A percentile compares a stretch with the other conserved stretches of the same genome.
Conservation (phyloP, 2,329 filamentous ascomycete genomes). For the Cladosporium velox region DNA sequence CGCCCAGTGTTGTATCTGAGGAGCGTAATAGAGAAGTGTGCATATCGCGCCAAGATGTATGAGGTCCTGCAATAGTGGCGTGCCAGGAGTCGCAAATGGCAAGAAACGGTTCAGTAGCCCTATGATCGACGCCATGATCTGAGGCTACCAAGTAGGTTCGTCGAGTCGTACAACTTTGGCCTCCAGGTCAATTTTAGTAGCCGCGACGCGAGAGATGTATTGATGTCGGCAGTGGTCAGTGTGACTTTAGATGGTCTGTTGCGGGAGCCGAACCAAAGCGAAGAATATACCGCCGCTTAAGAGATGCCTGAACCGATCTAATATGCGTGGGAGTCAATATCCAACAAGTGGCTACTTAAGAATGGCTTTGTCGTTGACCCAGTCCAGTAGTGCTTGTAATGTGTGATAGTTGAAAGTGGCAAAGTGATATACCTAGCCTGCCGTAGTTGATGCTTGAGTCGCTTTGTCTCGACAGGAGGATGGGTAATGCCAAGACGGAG, state of each 20-base stretch:
- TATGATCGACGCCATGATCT: constrained; percentile 31
- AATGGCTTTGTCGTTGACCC: neutral
- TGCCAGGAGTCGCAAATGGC: constrained; percentile 51
- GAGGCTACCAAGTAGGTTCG: neutral
- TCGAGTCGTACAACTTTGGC: neutral
- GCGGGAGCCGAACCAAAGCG: neutral
- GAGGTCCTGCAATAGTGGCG: constrained; percentile 50
- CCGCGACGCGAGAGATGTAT: neutral
- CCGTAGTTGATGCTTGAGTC: neutral
- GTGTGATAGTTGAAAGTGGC: neutral
- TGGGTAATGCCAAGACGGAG: neutral
- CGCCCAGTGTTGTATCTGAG: constrained; percentile 45
- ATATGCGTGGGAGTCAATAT: neutral
- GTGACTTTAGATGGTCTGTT: neutral
- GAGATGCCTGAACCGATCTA: neutral
- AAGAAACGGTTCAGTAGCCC: constrained; percentile 45
- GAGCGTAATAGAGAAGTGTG: constrained; percentile 49
- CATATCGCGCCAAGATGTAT: constrained; percentile 48
- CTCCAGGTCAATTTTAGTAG: neutral
- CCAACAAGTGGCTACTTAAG: neutral
- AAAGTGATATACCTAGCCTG: neutral
- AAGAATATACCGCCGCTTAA: neutral
- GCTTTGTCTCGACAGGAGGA: neutral
- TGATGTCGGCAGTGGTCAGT: neutral
- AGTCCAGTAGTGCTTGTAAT: neutral